Evolutionary conservation across 1,284 basidiomycete genomes (phyloP).

Genomic region (Volvariella surrecta): DNA sequence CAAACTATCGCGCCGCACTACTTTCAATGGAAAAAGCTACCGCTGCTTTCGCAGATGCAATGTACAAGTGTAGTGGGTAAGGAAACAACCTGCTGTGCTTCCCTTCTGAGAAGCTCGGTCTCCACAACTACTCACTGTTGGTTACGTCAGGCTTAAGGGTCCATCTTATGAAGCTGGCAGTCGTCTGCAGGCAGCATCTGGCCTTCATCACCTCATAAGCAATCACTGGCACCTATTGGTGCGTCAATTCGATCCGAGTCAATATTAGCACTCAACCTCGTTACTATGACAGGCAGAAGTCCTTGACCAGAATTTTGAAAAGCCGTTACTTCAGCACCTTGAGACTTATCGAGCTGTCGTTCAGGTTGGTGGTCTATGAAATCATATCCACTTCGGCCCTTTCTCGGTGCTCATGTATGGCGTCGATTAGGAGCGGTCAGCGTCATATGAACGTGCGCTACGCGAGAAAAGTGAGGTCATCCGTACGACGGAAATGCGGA

Average conservation of each 20-base stretch:
- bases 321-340: constrained; percentile 77
- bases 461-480: constrained; percentile 81
- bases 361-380: constrained; percentile 38
- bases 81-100: constrained; percentile 18
- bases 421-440: constrained; percentile 59
- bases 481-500: constrained; percentile 82
- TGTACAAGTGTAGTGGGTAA: constrained; percentile 77
- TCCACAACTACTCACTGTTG: background rate
- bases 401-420: constrained; percentile 5
- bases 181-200: constrained; percentile 76
- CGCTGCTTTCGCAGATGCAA: constrained; percentile 79
- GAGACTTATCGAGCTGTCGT: constrained; percentile 75
- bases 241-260: constrained; percentile 16
- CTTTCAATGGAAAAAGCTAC: constrained; percentile 81
- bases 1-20: constrained; percentile 79
- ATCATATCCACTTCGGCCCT: background rate
- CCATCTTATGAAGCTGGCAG: constrained; percentile 72
- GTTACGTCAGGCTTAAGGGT: constrained; percentile 55
- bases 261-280: background rate
- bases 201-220: constrained; percentile 85
- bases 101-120: background rate
- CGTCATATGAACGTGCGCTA: constrained; percentile 71
- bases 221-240: constrained; percentile 92
- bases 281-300: constrained; percentile 58
- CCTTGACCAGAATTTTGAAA: constrained; percentile 86